Base-by-base conservation (phyloP, 768 basidiomycete species). In the Mycena metata region DNA sequence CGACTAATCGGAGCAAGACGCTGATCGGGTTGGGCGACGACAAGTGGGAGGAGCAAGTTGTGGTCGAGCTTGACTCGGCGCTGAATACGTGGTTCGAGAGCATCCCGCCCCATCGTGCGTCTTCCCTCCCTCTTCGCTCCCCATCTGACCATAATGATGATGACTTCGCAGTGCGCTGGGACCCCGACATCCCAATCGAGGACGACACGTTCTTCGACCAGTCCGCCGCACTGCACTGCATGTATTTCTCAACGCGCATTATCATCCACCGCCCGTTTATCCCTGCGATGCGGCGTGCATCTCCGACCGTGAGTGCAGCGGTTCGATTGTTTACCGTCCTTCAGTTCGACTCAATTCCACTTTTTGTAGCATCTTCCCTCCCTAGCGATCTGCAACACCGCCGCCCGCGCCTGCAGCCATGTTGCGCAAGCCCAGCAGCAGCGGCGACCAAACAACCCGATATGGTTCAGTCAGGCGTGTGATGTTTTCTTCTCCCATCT, bases 221-320 rank as follows among this genome's bases (percentile, higher is more conserved):
- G 21, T 47, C 63, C 8, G 68, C 69, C 5, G 35, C 61, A 11
- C 61, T 71, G 4, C 49, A 67, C n/a, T 77, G 83, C 66, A 56
- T 9, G 15, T 88, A 84, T 74, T 88, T 86, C 72, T 78, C 81
- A 15, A 62, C 76, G 23, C 82, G 85, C 73, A 90, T 91, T 72
- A 76, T 85, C 56, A 81, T 90, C 51, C 90, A 91, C 74, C 82
- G 90, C 26, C 88, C 88, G 7, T 90, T 89, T 77, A 86, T 91
- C 51, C 88, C 86, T 0, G 82, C 83, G 0, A 80, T 84, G 1
- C 77, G 80, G 47, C 83, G 82, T 41, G 79, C 83, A 0, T 79
- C 82, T 9, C 73, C 84, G 13, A 79, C 83, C 1, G 65, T 57
- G 39, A 26, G n/a, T n/a, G n/a, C n/a, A n/a, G n/a, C n/a, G 13